Base-by-base conservation (phyloP, 768 basidiomycete species). In the Cystobasidium onofrii region DNA sequence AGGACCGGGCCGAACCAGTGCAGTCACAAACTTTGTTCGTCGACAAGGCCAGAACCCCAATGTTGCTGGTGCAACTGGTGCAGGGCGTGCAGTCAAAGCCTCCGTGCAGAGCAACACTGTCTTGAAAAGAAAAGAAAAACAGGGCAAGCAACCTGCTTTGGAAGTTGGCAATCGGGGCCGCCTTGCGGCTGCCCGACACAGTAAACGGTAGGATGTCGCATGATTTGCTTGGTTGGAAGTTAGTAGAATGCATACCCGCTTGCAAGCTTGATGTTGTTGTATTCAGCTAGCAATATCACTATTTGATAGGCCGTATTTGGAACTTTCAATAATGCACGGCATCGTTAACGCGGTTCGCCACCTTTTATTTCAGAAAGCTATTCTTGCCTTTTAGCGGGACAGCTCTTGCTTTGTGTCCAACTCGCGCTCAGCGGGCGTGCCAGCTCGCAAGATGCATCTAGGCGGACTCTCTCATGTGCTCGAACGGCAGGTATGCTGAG, bases 21-120 rank as follows among this genome's bases (percentile, higher is more conserved):
- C 69, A 20, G 69, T 71, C 15, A 71, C 69, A 7, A 71, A 52
- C 55, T 71, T 71, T 52, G 69, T 60, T 15, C 46, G 46, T 36
- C 46, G 27, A 27, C 25, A 60, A 60, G 57, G 57, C 33, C 57
- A 60, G 15, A 27, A 27, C 20, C 18, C 20, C 7, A 54, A 29
- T 54, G 52, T 6, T 6, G 31, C 57, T 17, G 33, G 17, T 29
- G 25, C n/a, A n/a, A n/a, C 23, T 29, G 33, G 29, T 4, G 20
- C 12, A 27, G 57, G 12, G 10, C 57, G 33, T 29, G 20, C 33
- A 60, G 12, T 6, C 7, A 60, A 60, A 29, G 29, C 29, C 12
- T 13, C 57, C 27, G 20, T 13, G 57, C 57, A 60, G 57, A 27
- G 15, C 29, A 60, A 27, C 23, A 17, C 57, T 29, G 31, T 12